These are phyloP conservation scores for Potentilla sterilis DNA, from an alignment of 306 rosid genomes.

Conservation along the genomic window DNA sequence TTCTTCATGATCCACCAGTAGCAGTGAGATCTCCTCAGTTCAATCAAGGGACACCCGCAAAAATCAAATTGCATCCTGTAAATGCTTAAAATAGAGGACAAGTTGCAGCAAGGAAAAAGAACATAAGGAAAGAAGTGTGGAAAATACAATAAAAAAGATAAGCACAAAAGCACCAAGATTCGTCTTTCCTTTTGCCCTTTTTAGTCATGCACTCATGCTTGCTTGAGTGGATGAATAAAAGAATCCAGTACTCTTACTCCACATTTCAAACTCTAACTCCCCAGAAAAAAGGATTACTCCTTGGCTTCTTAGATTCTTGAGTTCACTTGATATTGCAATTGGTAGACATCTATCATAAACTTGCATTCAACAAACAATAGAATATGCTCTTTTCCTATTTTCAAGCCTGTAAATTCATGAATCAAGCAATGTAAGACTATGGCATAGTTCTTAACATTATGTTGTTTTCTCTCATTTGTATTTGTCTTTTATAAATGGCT, in stretches of 20 bases:
- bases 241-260: neutral
- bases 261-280: neutral
- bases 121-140: constrained; percentile 7
- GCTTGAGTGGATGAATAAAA: constrained; percentile 23
- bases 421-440: neutral
- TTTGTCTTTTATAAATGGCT: neutral
- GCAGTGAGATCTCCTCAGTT: constrained; percentile 18
- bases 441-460: neutral
- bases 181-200: neutral
- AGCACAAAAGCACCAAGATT: constrained; percentile 10
- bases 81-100: constrained; percentile 17
- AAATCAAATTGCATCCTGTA: constrained; percentile 2
- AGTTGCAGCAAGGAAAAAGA: constrained; percentile 8
- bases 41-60: constrained; percentile 16
- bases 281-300: neutral
- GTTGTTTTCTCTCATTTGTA: neutral
- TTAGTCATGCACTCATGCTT: constrained; percentile 24
- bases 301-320: neutral
- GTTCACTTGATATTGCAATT: neutral
- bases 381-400: neutral
- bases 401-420: neutral
- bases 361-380: neutral
- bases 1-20: constrained; percentile 35
- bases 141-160: neutral
- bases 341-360: neutral